These are phyloP conservation scores for Penicillium sp. DNA, from an alignment of 2,329 filamentous ascomycete species.

Conservation along the genomic window DNA sequence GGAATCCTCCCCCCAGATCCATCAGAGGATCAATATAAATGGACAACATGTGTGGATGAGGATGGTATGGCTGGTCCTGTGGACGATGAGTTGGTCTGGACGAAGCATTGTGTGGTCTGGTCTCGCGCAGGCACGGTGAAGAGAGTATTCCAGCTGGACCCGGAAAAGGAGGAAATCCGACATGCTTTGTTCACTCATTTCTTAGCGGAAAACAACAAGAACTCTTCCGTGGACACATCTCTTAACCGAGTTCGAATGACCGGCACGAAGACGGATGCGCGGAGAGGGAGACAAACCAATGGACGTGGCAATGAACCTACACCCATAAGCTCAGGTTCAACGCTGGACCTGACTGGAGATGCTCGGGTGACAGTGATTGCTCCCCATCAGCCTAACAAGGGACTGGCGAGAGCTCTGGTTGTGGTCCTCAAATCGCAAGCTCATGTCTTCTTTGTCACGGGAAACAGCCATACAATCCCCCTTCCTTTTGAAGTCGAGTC, in stretches of 20 bases:
- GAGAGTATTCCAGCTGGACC: constrained; percentile 79
- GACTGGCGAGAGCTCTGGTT: constrained; percentile 65
- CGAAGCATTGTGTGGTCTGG: constrained; percentile 77
- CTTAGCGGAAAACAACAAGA: constrained; percentile 46
- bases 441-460: constrained; percentile 86
- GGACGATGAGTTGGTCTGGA: constrained; percentile 78
- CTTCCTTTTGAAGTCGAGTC: constrained; percentile 92
- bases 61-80: constrained; percentile 43
- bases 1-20: constrained; percentile 69
- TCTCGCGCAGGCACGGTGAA: constrained; percentile 80
- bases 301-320: constrained; percentile 27
- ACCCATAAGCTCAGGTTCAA: constrained; percentile 18
- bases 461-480: constrained; percentile 83
- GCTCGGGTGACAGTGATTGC: constrained; percentile 18
- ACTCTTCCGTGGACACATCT: constrained; percentile 9
- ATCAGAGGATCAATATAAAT: constrained; percentile 63
- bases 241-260: constrained; percentile 5
- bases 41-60: constrained; percentile 61
- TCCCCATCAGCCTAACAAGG: constrained; percentile 23
- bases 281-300: constrained; percentile 10
- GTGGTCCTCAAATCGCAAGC: constrained; percentile 90
- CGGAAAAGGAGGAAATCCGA: constrained; percentile 81
- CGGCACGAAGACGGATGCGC: constrained; percentile 7
- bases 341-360: constrained; percentile 29
- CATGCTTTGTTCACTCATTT: constrained; percentile 86